Percentiles rank a stretch among this genome's conserved stretches.
These are phyloP conservation scores for Spirogloea muscicola DNA, from an alignment of 139 green algal species.

Conservation along the genomic window DNA sequence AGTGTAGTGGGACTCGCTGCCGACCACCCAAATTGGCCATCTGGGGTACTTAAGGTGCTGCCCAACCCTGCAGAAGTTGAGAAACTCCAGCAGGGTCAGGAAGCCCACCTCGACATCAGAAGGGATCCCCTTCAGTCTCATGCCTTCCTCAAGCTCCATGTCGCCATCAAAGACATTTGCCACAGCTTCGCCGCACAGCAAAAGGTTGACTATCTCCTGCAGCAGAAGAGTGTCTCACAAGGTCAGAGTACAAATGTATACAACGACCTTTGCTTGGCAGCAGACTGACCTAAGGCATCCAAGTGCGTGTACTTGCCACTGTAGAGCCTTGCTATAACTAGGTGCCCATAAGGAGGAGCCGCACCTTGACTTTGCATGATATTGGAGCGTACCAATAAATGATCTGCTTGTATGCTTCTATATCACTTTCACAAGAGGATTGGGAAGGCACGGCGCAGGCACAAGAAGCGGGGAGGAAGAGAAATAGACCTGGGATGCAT, in stretches of 20 bases:
- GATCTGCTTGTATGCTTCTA: constrained; percentile 1
- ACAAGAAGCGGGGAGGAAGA: constrained; percentile 1
- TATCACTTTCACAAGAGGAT: neutral
- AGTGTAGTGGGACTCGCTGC: constrained; percentile 44
- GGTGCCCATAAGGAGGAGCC: neutral
- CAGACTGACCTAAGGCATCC: neutral
- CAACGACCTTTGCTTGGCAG: neutral
- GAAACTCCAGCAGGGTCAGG: constrained; percentile 49
- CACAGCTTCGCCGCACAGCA: constrained; percentile 50
- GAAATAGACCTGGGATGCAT: constrained; percentile 48
- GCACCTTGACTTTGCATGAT: neutral
- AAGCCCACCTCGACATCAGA: constrained; percentile 41
- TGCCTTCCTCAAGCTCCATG: constrained; percentile 45
- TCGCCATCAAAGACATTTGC: constrained; percentile 50
- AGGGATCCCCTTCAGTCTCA: constrained; percentile 42
- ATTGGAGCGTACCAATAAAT: neutral
- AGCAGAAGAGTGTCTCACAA: too few species aligned
- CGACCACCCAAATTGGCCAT: constrained; percentile 51
- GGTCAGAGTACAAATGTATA: too few species aligned
- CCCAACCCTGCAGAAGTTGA: constrained; percentile 48
- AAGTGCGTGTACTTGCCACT: neutral
- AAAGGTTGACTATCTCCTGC: constrained; percentile 50
- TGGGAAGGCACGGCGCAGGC: neutral
- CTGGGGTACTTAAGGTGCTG: constrained; percentile 44
- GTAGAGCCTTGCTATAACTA: neutral